Conservation (phyloP, 768 basidiomycete species). For the Suillus ampliporus region DNA sequence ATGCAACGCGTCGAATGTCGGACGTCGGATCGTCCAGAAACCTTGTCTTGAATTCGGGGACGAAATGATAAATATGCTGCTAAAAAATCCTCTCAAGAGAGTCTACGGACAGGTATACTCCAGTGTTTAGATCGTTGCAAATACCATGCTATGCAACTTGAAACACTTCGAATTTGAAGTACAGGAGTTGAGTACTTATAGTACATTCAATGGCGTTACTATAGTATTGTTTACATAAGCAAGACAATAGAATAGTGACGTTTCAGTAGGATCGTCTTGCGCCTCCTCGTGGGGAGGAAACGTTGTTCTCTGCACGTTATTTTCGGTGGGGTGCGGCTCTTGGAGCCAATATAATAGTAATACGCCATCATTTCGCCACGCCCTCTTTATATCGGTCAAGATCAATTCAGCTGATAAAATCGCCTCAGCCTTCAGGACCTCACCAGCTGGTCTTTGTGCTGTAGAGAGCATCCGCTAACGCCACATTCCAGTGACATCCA, state of each 20-base stretch:
- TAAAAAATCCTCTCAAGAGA: background rate
- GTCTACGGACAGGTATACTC: background rate
- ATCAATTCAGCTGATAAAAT: conserved; percentile 16
- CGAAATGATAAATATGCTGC: background rate
- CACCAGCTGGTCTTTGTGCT: background rate
- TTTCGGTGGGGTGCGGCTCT: conserved; percentile 6
- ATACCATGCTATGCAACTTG: too few species aligned
- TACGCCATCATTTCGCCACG: conserved; percentile 3
- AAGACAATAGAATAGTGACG: background rate
- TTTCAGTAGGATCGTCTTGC: background rate
- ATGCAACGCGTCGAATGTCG: background rate
- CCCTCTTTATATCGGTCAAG: conserved; percentile 14
- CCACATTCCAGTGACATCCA: conserved; percentile 11
- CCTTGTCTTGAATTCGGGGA: background rate
- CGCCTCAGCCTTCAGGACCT: background rate
- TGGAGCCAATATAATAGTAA: conserved; percentile 16
- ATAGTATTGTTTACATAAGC: conserved; percentile 1
- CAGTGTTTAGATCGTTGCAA: background rate
- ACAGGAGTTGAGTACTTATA: background rate
- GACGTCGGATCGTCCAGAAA: conserved; percentile 2
- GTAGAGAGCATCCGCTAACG: background rate
- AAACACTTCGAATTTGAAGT: background rate
- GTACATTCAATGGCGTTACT: too few species aligned
- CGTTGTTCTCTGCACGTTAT: conserved; percentile 10
- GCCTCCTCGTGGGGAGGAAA: conserved; percentile 17